Evolutionary conservation across 2,329 filamentous ascomycete genomes (phyloP).

Genomic region (Paracamarosporium sp.): DNA sequence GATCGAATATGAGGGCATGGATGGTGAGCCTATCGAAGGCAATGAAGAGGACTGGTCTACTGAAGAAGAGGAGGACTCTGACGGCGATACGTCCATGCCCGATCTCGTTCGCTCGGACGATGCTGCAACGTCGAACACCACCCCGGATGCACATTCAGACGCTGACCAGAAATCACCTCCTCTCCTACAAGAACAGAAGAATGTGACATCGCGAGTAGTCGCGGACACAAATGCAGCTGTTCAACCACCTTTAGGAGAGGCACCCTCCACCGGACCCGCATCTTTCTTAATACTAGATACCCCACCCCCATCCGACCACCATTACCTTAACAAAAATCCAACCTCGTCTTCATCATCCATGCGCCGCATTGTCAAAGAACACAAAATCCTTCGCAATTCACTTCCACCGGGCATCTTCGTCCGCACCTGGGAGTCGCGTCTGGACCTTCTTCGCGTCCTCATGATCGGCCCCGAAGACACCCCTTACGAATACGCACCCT

Average conservation of each 20-base stretch:
- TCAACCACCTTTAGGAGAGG: constrained; percentile 9
- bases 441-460: constrained; percentile 65
- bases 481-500: constrained; percentile 67
- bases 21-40: constrained; percentile 36
- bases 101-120: constrained; percentile 31
- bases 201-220: constrained; percentile 5
- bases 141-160: constrained; percentile 39
- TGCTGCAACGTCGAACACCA: constrained; percentile 39
- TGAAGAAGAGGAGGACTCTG: constrained; percentile 45
- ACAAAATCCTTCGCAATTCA: constrained; percentile 62
- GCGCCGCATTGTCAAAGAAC: constrained; percentile 64
- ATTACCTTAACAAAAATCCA: constrained; percentile 45
- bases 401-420: constrained; percentile 65
- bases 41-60: constrained; percentile 47
- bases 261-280: constrained; percentile 12
- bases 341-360: constrained; percentile 53
- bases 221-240: constrained; percentile 12
- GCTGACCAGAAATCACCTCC: constrained; percentile 23
- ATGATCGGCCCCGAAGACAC: constrained; percentile 66
- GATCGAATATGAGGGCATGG: constrained; percentile 47
- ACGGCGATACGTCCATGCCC: constrained; percentile 41
- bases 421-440: constrained; percentile 64
- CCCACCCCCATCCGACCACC: constrained; percentile 40
- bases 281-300: constrained; percentile 47
- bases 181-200: not conserved